These are phyloP conservation scores for Nymphaea colorata DNA, from an alignment of 164 flowering plant genomes.

Conservation along the genomic window DNA sequence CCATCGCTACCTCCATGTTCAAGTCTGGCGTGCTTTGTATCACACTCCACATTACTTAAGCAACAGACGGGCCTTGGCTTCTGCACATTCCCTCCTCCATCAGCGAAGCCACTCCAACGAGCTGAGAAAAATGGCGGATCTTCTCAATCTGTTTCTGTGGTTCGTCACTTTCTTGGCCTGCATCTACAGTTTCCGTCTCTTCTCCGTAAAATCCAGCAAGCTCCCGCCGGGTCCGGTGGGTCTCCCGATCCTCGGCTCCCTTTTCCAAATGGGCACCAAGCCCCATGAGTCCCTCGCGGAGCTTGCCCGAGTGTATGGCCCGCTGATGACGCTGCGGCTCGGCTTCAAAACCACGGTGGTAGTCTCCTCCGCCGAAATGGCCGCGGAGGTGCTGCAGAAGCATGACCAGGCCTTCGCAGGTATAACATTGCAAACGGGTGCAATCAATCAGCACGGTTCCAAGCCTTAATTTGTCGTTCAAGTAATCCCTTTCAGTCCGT, in stretches of 20 bases:
- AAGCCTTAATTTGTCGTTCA: too few relatives aligned
- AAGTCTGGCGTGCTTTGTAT: too few relatives aligned
- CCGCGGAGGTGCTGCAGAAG: slow-evolving; percentile 15
- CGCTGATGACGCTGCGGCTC: slow-evolving; percentile 19
- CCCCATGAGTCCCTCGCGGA: slow-evolving; percentile 15
- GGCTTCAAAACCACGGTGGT: slow-evolving; percentile 12
- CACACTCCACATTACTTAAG: too few relatives aligned
- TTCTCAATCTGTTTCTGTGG: too few relatives aligned
- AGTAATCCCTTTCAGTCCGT: too few relatives aligned
- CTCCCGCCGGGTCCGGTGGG: slow-evolving; percentile 24
- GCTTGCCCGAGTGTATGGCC: slow-evolving; percentile 14
- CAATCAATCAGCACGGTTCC: too few relatives aligned
- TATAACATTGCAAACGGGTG: too few relatives aligned
- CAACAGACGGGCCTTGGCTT: too few relatives aligned
- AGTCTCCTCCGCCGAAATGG: slow-evolving; percentile 15
- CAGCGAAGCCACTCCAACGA: too few relatives aligned
- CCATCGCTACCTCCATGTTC: too few relatives aligned
- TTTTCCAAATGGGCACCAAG: slow-evolving; percentile 11
- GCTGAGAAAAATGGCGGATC: too few relatives aligned
- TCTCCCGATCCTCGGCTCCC: slow-evolving; percentile 21
- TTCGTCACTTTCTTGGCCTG: background rate
- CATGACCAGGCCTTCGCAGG: slow-evolving; percentile 15
- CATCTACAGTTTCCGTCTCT: background rate
- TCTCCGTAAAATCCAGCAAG: background rate
- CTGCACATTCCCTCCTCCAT: too few relatives aligned